Conservation (phyloP, 2,329 filamentous ascomycete genomes). For the Pseudogymnoascus sp. region DNA sequence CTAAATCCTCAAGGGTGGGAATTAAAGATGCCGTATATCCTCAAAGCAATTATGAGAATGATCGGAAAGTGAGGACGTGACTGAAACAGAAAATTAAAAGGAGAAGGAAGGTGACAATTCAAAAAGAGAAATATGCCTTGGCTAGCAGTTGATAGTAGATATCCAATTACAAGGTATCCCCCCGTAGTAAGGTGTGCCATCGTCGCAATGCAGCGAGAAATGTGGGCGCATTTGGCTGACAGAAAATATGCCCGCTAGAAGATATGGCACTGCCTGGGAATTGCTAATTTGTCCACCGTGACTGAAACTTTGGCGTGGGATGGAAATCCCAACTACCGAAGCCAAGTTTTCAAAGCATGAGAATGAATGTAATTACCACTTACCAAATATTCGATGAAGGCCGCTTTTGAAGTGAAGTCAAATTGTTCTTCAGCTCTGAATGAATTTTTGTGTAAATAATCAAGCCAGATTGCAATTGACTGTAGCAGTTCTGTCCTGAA, state of each 20-base stretch:
- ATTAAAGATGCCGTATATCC: no score
- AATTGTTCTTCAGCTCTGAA: background rate
- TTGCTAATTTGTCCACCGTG: background rate
- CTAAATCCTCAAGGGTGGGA: background rate
- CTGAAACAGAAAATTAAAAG: background rate
- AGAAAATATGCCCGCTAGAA: background rate
- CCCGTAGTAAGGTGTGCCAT: background rate
- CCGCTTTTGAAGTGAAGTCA: background rate
- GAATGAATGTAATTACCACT: background rate
- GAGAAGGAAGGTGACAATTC: background rate
- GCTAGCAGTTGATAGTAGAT: background rate
- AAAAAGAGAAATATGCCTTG: background rate
- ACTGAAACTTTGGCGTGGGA: background rate
- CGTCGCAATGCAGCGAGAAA: background rate
- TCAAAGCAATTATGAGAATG: no score
- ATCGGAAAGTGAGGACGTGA: background rate
- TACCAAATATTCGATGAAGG: background rate
- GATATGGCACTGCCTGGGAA: background rate
- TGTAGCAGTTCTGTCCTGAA: background rate
- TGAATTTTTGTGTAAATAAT: background rate
- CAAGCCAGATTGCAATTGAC: background rate
- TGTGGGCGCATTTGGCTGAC: background rate
- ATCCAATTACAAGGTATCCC: background rate
- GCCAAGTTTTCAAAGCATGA: no score
- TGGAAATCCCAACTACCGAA: background rate